phyloP scores from a whole-genome alignment of 176 grass and related monocot genomes.

The Saccharum officinarum region DNA sequence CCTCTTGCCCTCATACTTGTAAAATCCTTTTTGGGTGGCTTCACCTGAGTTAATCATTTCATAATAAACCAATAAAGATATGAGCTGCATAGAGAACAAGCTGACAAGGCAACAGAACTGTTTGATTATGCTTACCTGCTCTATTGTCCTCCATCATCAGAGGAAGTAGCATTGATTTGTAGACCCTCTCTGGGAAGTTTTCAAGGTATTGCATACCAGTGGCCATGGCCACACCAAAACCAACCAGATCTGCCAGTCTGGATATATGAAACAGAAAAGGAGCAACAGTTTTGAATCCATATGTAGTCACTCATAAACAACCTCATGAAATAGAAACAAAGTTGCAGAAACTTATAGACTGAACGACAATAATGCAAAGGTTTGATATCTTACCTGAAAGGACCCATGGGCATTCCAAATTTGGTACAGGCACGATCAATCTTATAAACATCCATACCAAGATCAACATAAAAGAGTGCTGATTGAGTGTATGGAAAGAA shows the following conservation, averaged over 20 bases:
- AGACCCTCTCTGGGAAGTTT: constrained; percentile 81
- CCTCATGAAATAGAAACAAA: neutral
- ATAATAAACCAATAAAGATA: constrained; percentile 5
- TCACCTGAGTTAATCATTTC: constrained; percentile 50
- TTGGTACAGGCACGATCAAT: constrained; percentile 84
- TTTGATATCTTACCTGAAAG: constrained; percentile 74
- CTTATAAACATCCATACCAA: constrained; percentile 86
- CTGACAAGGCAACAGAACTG: neutral
- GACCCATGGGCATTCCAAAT: constrained; percentile 99
- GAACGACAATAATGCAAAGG: neutral
- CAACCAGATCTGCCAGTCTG: constrained; percentile 86
- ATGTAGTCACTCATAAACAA: neutral
- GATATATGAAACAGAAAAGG: constrained; percentile 29
- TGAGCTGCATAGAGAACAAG: constrained; percentile 19
- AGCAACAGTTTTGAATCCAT: constrained; percentile 4
- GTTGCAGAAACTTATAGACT: constrained; percentile 15
- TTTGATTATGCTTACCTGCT: constrained; percentile 50
- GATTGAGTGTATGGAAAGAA: constrained; percentile 94
- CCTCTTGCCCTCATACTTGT: constrained; percentile 93
- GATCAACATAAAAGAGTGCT: constrained; percentile 80
- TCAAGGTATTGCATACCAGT: constrained; percentile 85
- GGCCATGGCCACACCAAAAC: constrained; percentile 81
- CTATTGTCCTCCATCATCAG: constrained; percentile 91
- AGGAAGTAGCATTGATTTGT: constrained; percentile 85
- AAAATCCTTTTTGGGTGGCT: constrained; percentile 77